phyloP scores from a whole-genome alignment of 2,329 filamentous ascomycete genomes.

The Coniochaeta sp. region DNA sequence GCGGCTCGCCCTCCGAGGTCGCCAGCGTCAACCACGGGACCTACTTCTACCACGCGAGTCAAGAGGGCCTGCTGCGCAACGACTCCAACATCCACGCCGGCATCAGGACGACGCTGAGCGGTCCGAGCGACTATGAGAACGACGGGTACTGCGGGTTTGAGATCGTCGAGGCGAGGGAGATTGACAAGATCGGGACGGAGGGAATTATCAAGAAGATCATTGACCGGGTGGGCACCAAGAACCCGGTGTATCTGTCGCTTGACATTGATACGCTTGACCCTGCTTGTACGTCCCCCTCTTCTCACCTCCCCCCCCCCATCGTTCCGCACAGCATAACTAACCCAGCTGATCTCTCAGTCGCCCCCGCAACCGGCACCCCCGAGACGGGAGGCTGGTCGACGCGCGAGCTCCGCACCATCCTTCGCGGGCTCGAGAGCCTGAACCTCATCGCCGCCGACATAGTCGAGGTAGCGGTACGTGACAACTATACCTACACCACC shows the following conservation, averaged over 20 bases:
- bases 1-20: slow-evolving; percentile 68
- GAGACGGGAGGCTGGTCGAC: slow-evolving; percentile 74
- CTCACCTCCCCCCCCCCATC: background rate
- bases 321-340: slow-evolving; percentile 7
- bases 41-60: slow-evolving; percentile 78
- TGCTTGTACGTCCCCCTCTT: slow-evolving; percentile 48
- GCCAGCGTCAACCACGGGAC: slow-evolving; percentile 82
- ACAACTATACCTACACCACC: background rate
- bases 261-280: slow-evolving; percentile 88
- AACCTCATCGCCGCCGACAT: slow-evolving; percentile 67
- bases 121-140: slow-evolving; percentile 75
- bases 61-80: slow-evolving; percentile 72
- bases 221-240: slow-evolving; percentile 64
- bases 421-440: slow-evolving; percentile 60
- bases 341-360: slow-evolving; percentile 34
- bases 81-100: slow-evolving; percentile 84
- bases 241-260: slow-evolving; percentile 73
- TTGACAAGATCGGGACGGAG: slow-evolving; percentile 45
- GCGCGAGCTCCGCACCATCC: slow-evolving; percentile 63
- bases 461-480: slow-evolving; percentile 58
- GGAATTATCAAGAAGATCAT: slow-evolving; percentile 76
- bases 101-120: slow-evolving; percentile 75
- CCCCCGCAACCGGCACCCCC: slow-evolving; percentile 67
- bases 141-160: slow-evolving; percentile 80
- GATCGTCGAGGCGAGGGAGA: slow-evolving; percentile 65